phyloP scores from a whole-genome alignment of 352 stramenopile species.

The Phytophthora ohioensis region DNA sequence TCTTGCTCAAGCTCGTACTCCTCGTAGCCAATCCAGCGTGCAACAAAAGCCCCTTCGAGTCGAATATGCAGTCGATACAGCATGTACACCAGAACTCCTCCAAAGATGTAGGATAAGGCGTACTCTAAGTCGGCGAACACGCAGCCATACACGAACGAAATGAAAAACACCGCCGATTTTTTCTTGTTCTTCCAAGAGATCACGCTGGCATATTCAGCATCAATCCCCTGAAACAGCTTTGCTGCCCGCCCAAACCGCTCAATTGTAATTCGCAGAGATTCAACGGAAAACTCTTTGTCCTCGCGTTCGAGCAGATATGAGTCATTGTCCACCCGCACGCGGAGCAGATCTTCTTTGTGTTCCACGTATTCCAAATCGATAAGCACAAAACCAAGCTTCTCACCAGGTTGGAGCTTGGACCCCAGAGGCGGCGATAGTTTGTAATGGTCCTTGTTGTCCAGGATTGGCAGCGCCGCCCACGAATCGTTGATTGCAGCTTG shows the following conservation, averaged over 20 bases:
- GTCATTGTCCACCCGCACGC: conserved; percentile 63
- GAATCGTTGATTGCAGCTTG: conserved; percentile 46
- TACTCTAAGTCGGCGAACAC: conserved; percentile 83
- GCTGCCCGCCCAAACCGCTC: conserved; percentile 77
- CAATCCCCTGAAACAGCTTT: conserved; percentile 75
- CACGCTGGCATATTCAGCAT: conserved; percentile 78
- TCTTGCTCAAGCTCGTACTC: conserved; percentile 80
- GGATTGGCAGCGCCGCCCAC: conserved; percentile 39
- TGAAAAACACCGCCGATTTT: conserved; percentile 75
- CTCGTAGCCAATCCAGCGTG: conserved; percentile 81
- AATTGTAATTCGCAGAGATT: conserved; percentile 78
- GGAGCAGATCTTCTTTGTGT: conserved; percentile 75
- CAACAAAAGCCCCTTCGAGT: conserved; percentile 69
- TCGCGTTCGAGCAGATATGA: conserved; percentile 64
- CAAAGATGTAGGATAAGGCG: conserved; percentile 69
- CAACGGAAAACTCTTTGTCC: conserved; percentile 83
- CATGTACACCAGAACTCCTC: conserved; percentile 76
- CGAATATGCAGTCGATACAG: conserved; percentile 76
- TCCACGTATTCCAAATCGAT: conserved; percentile 78
- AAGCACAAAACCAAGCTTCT: conserved; percentile 64
- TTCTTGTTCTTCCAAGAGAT: conserved; percentile 90
- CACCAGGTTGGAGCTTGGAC: conserved; percentile 43
- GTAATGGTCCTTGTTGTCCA: conserved; percentile 59
- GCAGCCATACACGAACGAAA: conserved; percentile 70
- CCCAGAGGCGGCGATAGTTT: conserved; percentile 45